These are phyloP conservation scores for Coemansia sp. DNA, from an alignment of 192 early-diverging fungal genomes.

Conservation along the genomic window DNA sequence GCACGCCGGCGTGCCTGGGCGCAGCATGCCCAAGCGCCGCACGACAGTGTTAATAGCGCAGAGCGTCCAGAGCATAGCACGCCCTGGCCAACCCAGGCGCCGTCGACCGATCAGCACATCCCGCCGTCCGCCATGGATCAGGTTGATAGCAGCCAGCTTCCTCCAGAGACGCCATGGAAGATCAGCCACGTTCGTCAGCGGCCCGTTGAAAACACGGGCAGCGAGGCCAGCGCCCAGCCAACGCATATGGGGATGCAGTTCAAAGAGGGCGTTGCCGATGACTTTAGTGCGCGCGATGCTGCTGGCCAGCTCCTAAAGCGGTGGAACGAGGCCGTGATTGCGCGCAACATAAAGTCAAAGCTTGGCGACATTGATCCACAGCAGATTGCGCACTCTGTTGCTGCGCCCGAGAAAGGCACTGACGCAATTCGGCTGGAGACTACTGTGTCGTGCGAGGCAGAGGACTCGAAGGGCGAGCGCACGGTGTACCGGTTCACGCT, in stretches of 20 bases:
- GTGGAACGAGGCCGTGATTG: conserved; percentile 48
- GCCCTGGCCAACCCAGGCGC: background rate
- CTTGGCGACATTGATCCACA: conserved; percentile 15
- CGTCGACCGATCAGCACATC: conserved; percentile 6
- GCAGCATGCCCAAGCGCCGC: conserved; percentile 18
- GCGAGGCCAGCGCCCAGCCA: conserved; percentile 3
- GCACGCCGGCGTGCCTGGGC: conserved; percentile 46
- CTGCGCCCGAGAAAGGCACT: conserved; percentile 31
- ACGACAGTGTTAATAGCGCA: background rate
- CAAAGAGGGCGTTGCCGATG: conserved; percentile 49
- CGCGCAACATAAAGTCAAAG: conserved; percentile 28
- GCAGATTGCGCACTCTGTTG: conserved; percentile 23
- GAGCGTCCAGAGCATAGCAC: background rate
- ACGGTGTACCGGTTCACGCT: conserved; percentile 53
- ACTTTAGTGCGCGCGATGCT: conserved; percentile 44
- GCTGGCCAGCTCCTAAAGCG: conserved; percentile 44
- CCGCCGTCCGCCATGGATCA: conserved; percentile 32
- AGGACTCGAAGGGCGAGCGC: conserved; percentile 47
- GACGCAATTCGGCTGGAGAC: conserved; percentile 51
- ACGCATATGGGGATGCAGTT: conserved; percentile 38
- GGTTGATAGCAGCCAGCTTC: conserved; percentile 49
- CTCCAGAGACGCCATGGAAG: conserved; percentile 49
- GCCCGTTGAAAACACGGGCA: background rate
- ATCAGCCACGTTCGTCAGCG: conserved; percentile 52
- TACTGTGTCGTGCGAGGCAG: conserved; percentile 49